phyloP scores from a whole-genome alignment of 192 early-diverging fungal genomes.

The Funneliformis geosporum region DNA sequence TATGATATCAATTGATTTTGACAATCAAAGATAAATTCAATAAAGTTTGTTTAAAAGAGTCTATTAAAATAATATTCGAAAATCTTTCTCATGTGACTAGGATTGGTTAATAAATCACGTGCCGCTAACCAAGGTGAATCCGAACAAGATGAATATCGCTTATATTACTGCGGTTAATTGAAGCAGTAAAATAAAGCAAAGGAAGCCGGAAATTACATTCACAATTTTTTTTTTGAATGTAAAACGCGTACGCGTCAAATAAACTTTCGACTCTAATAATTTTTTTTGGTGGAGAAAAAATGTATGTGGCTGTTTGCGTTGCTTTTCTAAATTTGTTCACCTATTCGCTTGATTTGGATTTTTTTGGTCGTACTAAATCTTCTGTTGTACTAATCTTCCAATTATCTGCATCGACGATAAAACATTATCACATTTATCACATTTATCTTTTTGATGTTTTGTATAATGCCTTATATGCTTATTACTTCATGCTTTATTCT shows the following conservation, averaged over 20 bases:
- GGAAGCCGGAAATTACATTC: background rate
- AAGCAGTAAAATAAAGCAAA: background rate
- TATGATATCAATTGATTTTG: background rate
- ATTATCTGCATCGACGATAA: no score
- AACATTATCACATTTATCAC: no score
- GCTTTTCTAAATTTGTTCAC: no score
- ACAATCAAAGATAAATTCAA: background rate
- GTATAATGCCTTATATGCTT: no score
- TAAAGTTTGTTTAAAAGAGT: background rate
- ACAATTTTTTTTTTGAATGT: background rate
- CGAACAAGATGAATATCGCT: background rate
- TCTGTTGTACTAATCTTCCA: no score
- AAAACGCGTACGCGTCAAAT: background rate
- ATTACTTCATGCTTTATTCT: no score
- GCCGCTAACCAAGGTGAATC: background rate
- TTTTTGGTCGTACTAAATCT: no score
- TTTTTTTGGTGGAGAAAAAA: no score
- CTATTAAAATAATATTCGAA: background rate
- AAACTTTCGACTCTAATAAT: background rate
- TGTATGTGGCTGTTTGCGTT: no score
- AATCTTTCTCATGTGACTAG: background rate
- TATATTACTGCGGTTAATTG: background rate
- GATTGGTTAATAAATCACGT: background rate
- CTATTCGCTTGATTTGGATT: no score
- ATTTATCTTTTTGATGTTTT: no score